Base-by-base conservation (phyloP, 306 rosid species). In the Vigna hirtella region DNA sequence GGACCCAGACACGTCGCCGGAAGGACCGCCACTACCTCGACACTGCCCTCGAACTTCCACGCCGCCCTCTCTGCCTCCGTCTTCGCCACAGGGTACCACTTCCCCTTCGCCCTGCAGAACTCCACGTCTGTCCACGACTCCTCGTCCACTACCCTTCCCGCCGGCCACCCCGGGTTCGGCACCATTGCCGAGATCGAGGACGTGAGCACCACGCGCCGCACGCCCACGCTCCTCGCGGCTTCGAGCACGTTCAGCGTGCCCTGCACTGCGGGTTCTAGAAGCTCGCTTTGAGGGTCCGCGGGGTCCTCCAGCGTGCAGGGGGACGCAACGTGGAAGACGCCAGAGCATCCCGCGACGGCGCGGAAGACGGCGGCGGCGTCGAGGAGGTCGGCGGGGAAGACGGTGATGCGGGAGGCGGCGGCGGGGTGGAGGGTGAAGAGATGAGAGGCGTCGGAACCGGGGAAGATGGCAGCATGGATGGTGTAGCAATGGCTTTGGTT, bases 51-150 rank as follows among this genome's bases (percentile, higher is more conserved):
- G 51, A 83, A 92, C 13, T 83, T 91, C 98, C 97, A 90, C 13
- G 96, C 96, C 34, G 90, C 91, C 70, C 70, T 86, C 90, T 94
- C 98, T 20, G 97, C 98, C 81, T 79, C 48, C 6, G 96, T 90
- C 79, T 94, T 92, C 50, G 94, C 92, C 48, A 94, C 97, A 1
- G 98, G 98, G 81, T 94, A 94, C 97, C 94, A 94, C 66, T 88
- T 94, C 77, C 86, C 80, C 20, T 84, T 80, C 26, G 83, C 73
- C 59, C 56, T 51, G 83, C 97, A 91, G 86, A 81, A 90, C 3
- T 87, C 90, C 9, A 90, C 85, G 72, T 94, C 93, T 4, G 97
- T 94, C 98, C 98, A 92, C 0, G 96, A 92, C 5, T 87, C 64
- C 81, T 92, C 98, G 45, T 94, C 96, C 5, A 86, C 45, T 6